Percentiles rank a stretch among this genome's conserved stretches.
phyloP scores from a whole-genome alignment of 495 filamentous ascomycete genomes.

The Trypethelium eluteriae region DNA sequence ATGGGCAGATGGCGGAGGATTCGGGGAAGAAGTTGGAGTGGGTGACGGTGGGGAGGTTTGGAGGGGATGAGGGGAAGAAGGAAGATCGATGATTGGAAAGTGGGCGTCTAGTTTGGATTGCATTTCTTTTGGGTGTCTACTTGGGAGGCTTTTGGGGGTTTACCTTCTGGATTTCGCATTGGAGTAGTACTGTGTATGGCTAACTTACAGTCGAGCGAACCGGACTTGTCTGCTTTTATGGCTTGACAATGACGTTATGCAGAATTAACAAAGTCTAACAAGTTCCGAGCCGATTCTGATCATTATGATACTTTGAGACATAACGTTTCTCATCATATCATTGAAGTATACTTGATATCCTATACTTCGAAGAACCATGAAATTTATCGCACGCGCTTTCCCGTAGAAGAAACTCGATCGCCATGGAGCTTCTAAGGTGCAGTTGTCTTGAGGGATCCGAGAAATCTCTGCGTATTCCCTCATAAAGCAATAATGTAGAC shows the following conservation, averaged over 20 bases:
- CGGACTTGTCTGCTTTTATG: not conserved
- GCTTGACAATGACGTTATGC: not conserved
- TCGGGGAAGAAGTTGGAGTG: conserved; percentile 67
- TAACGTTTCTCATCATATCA: too few species aligned
- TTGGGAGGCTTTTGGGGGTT: not conserved
- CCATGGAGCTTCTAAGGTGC: too few species aligned
- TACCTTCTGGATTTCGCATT: not conserved
- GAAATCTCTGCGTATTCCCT: too few species aligned
- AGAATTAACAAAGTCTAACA: not conserved
- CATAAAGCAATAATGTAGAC: too few species aligned
- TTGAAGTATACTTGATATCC: too few species aligned
- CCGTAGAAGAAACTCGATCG: too few species aligned
- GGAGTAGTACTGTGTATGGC: not conserved
- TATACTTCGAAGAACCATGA: too few species aligned
- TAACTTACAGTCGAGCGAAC: not conserved
- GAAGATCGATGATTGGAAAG: conserved; percentile 17
- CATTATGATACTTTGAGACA: not conserved
- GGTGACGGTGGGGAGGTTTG: conserved; percentile 71
- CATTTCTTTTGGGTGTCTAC: not conserved
- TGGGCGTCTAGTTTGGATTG: not conserved
- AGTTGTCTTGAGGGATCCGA: too few species aligned
- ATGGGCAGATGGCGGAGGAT: conserved; percentile 56
- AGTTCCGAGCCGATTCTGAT: not conserved
- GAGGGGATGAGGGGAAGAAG: conserved; percentile 54
- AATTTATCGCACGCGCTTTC: too few species aligned